These are phyloP conservation scores for Quercus aquifolioides DNA, from an alignment of 306 rosid species.

Conservation along the genomic window DNA sequence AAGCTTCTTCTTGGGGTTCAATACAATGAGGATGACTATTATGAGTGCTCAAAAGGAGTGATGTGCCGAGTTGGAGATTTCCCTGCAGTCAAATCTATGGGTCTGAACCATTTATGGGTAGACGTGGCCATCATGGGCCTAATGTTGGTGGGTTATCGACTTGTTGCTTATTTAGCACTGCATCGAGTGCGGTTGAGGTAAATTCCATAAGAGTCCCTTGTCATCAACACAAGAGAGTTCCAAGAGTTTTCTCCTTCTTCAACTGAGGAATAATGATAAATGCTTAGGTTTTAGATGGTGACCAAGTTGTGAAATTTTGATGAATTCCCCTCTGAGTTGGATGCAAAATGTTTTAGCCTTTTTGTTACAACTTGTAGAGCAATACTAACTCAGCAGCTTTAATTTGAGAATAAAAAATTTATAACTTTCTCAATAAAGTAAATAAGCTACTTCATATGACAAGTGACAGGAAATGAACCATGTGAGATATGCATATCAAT, in stretches of 20 bases:
- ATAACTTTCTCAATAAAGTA: constrained; percentile 4
- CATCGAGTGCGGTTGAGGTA: constrained; percentile 66
- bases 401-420: constrained; percentile 23
- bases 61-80: constrained; percentile 66
- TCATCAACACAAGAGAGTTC: constrained; percentile 29
- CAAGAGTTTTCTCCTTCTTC: constrained; percentile 52
- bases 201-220: constrained; percentile 14
- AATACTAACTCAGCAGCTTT: constrained; percentile 29
- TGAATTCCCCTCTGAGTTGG: constrained; percentile 24
- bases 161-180: constrained; percentile 82
- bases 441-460: constrained; percentile 28
- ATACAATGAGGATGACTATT: constrained; percentile 62
- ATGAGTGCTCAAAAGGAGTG: constrained; percentile 73
- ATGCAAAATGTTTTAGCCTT: constrained; percentile 19
- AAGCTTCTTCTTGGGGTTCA: constrained; percentile 93
- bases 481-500: neutral
- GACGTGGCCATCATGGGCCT: constrained; percentile 77
- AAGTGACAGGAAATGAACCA: neutral
- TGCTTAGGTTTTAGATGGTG: constrained; percentile 26
- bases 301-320: constrained; percentile 34
- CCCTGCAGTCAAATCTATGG: constrained; percentile 77
- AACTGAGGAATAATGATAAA: constrained; percentile 45
- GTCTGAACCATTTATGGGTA: constrained; percentile 71
- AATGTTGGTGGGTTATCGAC: constrained; percentile 84
- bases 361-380: constrained; percentile 1